Conservation (phyloP, 352 stramenopile genomes). For the Sclerospora graminicola region DNA sequence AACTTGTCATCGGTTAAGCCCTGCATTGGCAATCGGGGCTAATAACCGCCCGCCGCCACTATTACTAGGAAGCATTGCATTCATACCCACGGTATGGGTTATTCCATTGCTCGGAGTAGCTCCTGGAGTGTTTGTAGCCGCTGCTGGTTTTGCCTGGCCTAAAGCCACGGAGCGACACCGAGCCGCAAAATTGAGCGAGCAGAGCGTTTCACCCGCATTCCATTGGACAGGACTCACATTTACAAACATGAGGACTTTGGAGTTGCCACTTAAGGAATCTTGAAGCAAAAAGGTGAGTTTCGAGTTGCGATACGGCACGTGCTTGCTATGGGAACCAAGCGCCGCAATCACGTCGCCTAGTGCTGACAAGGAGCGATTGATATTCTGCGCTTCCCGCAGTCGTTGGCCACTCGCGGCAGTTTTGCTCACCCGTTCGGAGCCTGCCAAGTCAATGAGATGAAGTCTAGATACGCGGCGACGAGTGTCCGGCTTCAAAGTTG, state of each 20-base stretch:
- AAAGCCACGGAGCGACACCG: constrained; percentile 86
- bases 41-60: too few relatives aligned
- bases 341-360: constrained; percentile 93
- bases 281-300: constrained; percentile 90
- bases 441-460: too few relatives aligned
- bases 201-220: constrained; percentile 82
- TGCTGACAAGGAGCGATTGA: constrained; percentile 92
- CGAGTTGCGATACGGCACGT: constrained; percentile 94
- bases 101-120: too few relatives aligned
- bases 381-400: too few relatives aligned
- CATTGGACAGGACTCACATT: constrained; percentile 84
- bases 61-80: too few relatives aligned
- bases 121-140: too few relatives aligned
- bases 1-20: background rate
- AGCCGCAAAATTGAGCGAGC: constrained; percentile 89
- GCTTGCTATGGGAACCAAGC: constrained; percentile 75
- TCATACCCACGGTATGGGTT: too few relatives aligned
- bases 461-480: too few relatives aligned
- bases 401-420: too few relatives aligned
- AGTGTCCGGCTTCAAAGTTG: too few relatives aligned
- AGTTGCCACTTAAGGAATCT: constrained; percentile 71
- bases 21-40: too few relatives aligned
- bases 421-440: too few relatives aligned
- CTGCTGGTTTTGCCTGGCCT: constrained; percentile 72
- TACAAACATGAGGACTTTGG: constrained; percentile 81